These are phyloP conservation scores for Pseudocercospora eumusae DNA, from an alignment of 2,329 filamentous ascomycete genomes.

Conservation along the genomic window DNA sequence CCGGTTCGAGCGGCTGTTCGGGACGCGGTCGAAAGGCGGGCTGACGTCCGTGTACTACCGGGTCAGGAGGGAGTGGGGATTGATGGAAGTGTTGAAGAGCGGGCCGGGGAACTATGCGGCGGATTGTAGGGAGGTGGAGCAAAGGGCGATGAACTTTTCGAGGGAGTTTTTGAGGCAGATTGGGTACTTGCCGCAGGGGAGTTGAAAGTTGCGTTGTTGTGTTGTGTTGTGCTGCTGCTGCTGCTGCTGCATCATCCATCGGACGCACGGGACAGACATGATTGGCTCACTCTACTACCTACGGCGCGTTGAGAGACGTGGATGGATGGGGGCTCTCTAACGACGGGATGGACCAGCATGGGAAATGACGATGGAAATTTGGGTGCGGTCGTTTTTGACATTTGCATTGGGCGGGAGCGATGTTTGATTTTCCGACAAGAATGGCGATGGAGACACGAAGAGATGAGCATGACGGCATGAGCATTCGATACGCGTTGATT, in stretches of 20 bases:
- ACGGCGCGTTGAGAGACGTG: no score
- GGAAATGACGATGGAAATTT: background rate
- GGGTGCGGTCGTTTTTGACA: background rate
- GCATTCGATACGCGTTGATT: background rate
- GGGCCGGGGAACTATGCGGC: constrained; percentile 31
- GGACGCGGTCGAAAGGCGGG: constrained; percentile 36
- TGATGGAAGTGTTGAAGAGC: constrained; percentile 38
- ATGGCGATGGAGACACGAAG: background rate
- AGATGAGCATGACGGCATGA: background rate
- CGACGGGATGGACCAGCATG: background rate
- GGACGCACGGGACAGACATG: background rate
- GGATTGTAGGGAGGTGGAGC: constrained; percentile 34
- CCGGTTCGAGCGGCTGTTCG: constrained; percentile 31
- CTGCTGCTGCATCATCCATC: no score
- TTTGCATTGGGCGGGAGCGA: background rate
- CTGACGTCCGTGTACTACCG: constrained; percentile 41
- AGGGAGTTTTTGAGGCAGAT: constrained; percentile 35
- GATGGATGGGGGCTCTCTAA: background rate
- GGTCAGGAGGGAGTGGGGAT: constrained; percentile 38
- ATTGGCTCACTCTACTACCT: background rate
- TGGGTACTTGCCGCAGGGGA: constrained; percentile 29
- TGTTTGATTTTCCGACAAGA: background rate
- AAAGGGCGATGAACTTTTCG: constrained; percentile 34
- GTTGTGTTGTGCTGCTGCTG: background rate
- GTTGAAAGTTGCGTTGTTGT: background rate